Conservation (phyloP, 768 basidiomycete species). For the Clavulina sp. region DNA sequence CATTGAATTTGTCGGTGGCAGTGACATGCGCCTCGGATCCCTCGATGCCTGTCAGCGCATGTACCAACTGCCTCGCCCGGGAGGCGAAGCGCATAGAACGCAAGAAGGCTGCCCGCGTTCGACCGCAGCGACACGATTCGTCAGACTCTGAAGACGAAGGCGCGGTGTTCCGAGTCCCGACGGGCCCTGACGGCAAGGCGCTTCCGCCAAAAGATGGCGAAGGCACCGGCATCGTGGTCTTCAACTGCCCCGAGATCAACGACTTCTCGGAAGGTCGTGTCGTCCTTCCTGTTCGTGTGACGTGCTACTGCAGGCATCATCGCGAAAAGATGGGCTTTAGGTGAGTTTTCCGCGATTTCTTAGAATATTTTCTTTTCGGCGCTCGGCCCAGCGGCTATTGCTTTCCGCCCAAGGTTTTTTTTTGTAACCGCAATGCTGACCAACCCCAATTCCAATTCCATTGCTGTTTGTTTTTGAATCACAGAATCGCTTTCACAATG, state of each 20-base stretch:
- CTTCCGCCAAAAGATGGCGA: constrained; percentile 16
- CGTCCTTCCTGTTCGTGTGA: constrained; percentile 83
- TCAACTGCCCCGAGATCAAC: constrained; percentile 82
- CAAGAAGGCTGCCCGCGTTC: constrained; percentile 69
- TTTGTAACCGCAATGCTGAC: neutral
- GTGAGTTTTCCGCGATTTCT: constrained; percentile 11
- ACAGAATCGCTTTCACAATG: constrained; percentile 69
- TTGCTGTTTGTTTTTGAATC: neutral
- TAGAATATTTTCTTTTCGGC: neutral
- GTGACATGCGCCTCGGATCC: constrained; percentile 73
- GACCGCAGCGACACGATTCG: constrained; percentile 35
- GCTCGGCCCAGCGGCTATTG: neutral
- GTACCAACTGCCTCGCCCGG: constrained; percentile 73
- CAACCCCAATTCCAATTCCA: neutral
- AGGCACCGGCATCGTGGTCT: constrained; percentile 58
- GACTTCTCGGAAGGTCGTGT: constrained; percentile 79
- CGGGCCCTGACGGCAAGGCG: constrained; percentile 2
- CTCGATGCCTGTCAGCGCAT: constrained; percentile 57
- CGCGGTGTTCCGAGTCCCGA: constrained; percentile 30
- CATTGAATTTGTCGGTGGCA: constrained; percentile 50
- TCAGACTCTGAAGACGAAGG: constrained; percentile 49
- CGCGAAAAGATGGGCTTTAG: constrained; percentile 86
- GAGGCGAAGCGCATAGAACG: constrained; percentile 85
- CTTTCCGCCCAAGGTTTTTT: too few species aligned
- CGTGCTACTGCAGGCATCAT: constrained; percentile 97